Base-by-base conservation (phyloP, 441 rosid species). In the Brassica hybrid region DNA sequence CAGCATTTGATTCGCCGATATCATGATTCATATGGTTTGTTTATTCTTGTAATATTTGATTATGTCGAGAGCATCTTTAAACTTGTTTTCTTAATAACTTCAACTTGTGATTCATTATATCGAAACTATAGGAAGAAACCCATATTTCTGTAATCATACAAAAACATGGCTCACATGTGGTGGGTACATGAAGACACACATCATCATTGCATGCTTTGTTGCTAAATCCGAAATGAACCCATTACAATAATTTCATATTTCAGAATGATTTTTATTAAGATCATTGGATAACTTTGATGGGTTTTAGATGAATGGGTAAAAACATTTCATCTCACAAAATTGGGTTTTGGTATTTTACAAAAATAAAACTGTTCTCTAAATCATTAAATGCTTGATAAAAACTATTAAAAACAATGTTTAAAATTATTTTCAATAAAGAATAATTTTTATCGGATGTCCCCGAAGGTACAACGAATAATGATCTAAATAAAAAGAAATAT, bases 161-260 rank as follows among this genome's bases (percentile, higher is more conserved):
- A 70, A 65, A 69, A 72, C 76, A 65, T 75, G 68, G 50, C 72
- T 70, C 69, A 79, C 79, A 79, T 75, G 73, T 65, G 75, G 71
- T 79, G 73, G 82, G 48, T 78, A 78, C 69, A 72, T 58, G 76
- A 69, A 58, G 70, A 79, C 64, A 74, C 67, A 61, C 56, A 65
- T 56, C 60, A 62, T 67, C 62, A 56, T 64, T 68, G 69, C 43
- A 18, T 25, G 67, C 72, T 71, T 63, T 65, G 63, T 65, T 65
- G 43, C 72, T 38, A 64, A 77, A 71, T 57, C 60, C 58, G 19
- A 43, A 71, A 77, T 57, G 0, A 71, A 32, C 27, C 34, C 74
- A 11, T 50, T 11, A 10, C 14, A 50, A 23, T 45, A 8, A 3
- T 43, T 56, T 7, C 30, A 30, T 43, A 12, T 1, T n/a, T 32